Evolutionary conservation across 768 basidiomycete species (phyloP).

Genomic region (Agrocybe praecox): DNA sequence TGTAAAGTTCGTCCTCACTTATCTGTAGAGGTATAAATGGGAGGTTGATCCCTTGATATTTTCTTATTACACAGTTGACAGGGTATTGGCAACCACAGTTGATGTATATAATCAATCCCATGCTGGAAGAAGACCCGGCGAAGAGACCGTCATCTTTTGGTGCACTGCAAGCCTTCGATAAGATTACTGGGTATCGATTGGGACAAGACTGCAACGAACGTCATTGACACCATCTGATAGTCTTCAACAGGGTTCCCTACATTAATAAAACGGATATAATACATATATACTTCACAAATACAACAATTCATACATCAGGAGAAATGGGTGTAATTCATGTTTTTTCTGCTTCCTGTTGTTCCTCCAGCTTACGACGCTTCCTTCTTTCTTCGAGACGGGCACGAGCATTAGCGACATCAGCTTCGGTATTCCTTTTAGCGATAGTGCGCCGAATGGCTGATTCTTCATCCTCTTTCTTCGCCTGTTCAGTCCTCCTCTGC

Average conservation of each 20-base stretch:
- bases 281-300: constrained; percentile 6
- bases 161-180: constrained; percentile 56
- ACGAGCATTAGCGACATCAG: constrained; percentile 72
- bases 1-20: constrained; percentile 52
- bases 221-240: constrained; percentile 9
- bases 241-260: background rate
- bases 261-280: constrained; percentile 9
- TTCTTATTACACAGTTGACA: constrained; percentile 43
- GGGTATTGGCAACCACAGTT: constrained; percentile 63
- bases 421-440: constrained; percentile 74
- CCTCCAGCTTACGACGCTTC: constrained; percentile 77
- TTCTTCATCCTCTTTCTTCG: constrained; percentile 60
- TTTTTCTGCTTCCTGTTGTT: constrained; percentile 15
- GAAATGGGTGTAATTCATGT: background rate
- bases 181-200: constrained; percentile 40
- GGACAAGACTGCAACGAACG: constrained; percentile 15
- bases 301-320: background rate
- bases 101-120: constrained; percentile 53
- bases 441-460: constrained; percentile 69
- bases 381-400: constrained; percentile 77
- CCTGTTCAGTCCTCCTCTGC: constrained; percentile 54
- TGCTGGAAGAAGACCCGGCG: constrained; percentile 57
- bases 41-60: too few species aligned
- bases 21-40: too few species aligned
- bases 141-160: constrained; percentile 51